Percentiles rank a stretch among this genome's conserved stretches.
These are phyloP conservation scores for Penicillium sp. DNA, from an alignment of 2,329 filamentous ascomycete species.

Conservation along the genomic window DNA sequence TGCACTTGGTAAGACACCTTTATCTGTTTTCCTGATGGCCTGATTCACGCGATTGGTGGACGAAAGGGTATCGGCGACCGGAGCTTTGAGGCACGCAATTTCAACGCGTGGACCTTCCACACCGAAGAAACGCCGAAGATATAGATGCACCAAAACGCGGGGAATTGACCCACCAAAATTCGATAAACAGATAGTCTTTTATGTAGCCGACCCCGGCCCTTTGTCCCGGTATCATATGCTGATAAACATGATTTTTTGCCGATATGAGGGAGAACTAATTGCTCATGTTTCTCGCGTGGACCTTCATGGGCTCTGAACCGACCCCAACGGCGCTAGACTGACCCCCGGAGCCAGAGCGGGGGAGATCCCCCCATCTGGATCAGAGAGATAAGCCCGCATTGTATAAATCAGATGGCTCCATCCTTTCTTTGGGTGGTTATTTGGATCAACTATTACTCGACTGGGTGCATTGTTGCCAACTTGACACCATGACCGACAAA, in stretches of 20 bases:
- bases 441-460: background rate
- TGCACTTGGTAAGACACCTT: no score
- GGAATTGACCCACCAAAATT: background rate
- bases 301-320: constrained; percentile 2
- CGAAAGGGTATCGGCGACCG: constrained; percentile 1
- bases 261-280: background rate
- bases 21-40: no score
- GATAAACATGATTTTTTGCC: background rate
- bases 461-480: background rate
- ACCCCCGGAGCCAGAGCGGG: background rate
- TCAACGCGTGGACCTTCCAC: constrained; percentile 10
- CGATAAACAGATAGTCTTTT: background rate
- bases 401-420: background rate
- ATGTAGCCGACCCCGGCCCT: background rate
- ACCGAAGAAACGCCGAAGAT: background rate
- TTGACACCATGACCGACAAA: constrained; percentile 3
- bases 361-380: background rate
- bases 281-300: constrained; percentile 10
- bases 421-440: background rate
- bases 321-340: background rate
- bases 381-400: constrained; percentile 1
- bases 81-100: background rate
- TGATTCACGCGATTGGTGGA: constrained; percentile 1
- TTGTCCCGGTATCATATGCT: background rate
- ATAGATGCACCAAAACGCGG: constrained; percentile 3